phyloP scores from a whole-genome alignment of 306 rosid genomes.

The Trichosanthes truncata region DNA sequence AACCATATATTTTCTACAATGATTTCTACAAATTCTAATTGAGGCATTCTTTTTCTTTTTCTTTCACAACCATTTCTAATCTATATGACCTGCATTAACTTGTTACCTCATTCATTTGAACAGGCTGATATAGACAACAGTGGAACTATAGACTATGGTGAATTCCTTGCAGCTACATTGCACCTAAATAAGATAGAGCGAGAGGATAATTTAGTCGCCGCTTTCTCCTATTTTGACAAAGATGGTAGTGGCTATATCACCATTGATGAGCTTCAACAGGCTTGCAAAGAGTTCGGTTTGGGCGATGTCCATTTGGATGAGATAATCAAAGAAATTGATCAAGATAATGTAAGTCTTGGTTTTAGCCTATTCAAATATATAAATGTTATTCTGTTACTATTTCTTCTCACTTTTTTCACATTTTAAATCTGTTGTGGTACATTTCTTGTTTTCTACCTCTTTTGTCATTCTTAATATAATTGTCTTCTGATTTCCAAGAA shows the following conservation, averaged over 20 bases:
- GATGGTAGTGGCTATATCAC: constrained; percentile 87
- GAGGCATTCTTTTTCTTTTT: neutral
- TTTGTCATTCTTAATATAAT: neutral
- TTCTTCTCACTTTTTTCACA: neutral
- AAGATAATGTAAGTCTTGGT: constrained; percentile 55
- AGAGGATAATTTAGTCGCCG: constrained; percentile 79
- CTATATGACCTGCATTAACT: neutral
- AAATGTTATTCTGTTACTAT: neutral
- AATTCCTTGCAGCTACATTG: constrained; percentile 86
- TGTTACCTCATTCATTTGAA: neutral
- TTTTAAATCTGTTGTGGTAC: neutral
- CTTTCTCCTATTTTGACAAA: constrained; percentile 78
- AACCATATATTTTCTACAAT: neutral
- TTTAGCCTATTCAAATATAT: neutral
- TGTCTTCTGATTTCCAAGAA: neutral
- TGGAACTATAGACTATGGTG: constrained; percentile 86
- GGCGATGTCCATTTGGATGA: constrained; percentile 73
- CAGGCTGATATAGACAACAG: constrained; percentile 87
- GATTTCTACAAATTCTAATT: neutral
- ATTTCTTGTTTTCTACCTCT: neutral
- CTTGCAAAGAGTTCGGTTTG: constrained; percentile 66
- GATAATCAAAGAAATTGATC: constrained; percentile 59
- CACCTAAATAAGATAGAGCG: constrained; percentile 88
- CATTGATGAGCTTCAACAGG: constrained; percentile 74
- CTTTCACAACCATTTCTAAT: neutral